phyloP scores from a whole-genome alignment of 2,329 filamentous ascomycete species.

The Beauveria rudraprayagi region DNA sequence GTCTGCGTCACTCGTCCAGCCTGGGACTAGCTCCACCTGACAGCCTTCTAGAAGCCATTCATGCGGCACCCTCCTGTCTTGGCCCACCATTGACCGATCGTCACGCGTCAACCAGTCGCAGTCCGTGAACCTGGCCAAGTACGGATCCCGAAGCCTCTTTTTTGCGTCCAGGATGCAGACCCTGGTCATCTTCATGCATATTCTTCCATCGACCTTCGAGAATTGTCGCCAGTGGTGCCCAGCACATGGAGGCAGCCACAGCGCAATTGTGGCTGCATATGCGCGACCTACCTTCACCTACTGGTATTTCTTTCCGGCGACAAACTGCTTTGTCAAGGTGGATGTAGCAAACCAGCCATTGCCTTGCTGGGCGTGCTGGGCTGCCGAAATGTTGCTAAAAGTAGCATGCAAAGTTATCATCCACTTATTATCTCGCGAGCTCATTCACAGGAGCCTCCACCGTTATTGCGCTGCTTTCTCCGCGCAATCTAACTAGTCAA shows the following conservation, averaged over 20 bases:
- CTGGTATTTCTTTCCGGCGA: not conserved
- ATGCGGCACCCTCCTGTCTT: not conserved
- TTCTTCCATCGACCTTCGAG: not conserved
- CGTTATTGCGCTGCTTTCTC: not conserved
- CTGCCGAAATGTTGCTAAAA: not conserved
- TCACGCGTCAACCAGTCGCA: not conserved
- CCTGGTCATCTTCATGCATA: slow-evolving; percentile 4
- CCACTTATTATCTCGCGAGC: not conserved
- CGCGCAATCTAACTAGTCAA: not conserved
- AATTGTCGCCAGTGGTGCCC: not conserved
- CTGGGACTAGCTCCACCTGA: slow-evolving; percentile 23
- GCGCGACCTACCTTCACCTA: not conserved
- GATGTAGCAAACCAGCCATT: not conserved
- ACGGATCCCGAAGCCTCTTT: not conserved
- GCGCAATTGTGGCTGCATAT: not conserved
- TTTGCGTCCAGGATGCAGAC: not conserved
- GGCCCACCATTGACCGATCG: slow-evolving; percentile 9
- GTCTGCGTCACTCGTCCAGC: slow-evolving; percentile 17
- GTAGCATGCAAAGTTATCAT: not conserved
- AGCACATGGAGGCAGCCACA: not conserved
- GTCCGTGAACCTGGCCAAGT: not conserved
- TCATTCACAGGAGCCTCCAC: not conserved
- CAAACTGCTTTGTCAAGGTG: not conserved
- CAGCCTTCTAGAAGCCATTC: slow-evolving; percentile 30
- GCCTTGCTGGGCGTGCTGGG: not conserved